Evolutionary conservation across 192 early-diverging fungal genomes (phyloP).

Genomic region (Dimargaris cristalligena): DNA sequence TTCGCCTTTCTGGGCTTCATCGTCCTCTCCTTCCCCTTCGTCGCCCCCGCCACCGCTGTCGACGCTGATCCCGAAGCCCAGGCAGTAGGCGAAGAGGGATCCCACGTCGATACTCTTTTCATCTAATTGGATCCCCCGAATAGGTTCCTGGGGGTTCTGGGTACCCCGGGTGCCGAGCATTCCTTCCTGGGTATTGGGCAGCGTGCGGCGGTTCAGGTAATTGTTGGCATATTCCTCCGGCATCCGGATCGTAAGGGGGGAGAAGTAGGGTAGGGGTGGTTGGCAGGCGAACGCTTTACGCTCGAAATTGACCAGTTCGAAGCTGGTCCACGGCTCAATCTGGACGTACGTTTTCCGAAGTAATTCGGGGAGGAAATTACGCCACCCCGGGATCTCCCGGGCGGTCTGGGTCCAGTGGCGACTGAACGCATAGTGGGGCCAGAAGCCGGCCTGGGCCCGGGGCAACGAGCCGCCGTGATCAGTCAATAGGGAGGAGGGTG

Average conservation of each 20-base stretch:
- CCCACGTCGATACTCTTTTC: slow-evolving; percentile 6
- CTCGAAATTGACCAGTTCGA: slow-evolving; percentile 1
- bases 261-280: slow-evolving; percentile 4
- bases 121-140: slow-evolving; percentile 2
- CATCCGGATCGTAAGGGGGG: background rate
- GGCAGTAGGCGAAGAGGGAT: slow-evolving; percentile 4
- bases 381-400: background rate
- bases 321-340: slow-evolving; percentile 4
- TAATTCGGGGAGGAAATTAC: background rate
- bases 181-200: slow-evolving; percentile 7
- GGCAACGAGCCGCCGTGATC: too few relatives aligned
- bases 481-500: too few relatives aligned
- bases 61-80: background rate
- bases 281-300: slow-evolving; percentile 6
- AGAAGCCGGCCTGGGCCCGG: background rate
- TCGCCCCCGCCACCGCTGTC: background rate
- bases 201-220: slow-evolving; percentile 4
- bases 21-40: background rate
- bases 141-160: background rate
- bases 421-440: background rate
- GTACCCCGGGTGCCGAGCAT: background rate
- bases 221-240: slow-evolving; percentile 11
- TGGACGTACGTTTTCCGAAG: background rate
- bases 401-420: background rate
- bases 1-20: background rate